Evolutionary conservation across 2,329 filamentous ascomycete species (phyloP).

Genomic region (Fusarium ramigenum): DNA sequence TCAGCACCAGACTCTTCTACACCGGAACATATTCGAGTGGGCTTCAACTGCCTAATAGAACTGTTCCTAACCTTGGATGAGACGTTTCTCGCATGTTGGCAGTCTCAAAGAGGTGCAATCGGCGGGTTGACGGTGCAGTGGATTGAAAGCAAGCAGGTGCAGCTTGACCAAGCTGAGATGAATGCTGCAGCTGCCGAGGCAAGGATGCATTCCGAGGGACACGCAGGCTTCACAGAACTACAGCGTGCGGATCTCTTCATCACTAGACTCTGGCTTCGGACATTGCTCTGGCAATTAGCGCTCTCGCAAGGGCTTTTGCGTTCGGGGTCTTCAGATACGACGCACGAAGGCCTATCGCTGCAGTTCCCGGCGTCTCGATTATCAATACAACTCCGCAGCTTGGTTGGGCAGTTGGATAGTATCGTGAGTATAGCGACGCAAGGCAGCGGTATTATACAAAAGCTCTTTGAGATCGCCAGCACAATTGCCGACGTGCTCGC

Average conservation of each 20-base stretch:
- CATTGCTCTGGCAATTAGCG: slow-evolving; percentile 54
- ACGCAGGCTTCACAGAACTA: slow-evolving; percentile 48
- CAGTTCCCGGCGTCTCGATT: slow-evolving; percentile 53
- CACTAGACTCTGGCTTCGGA: slow-evolving; percentile 54
- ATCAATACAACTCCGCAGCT: slow-evolving; percentile 50
- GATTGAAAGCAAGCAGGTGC: slow-evolving; percentile 53
- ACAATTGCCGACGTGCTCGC: slow-evolving; percentile 68
- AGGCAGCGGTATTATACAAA: slow-evolving; percentile 65
- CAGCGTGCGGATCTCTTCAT: slow-evolving; percentile 54
- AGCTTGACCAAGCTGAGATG: slow-evolving; percentile 52
- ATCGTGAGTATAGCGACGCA: slow-evolving; percentile 61
- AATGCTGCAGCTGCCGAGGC: slow-evolving; percentile 44
- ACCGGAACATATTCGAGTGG: slow-evolving; percentile 48
- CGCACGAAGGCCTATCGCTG: slow-evolving; percentile 51
- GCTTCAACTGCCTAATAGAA: slow-evolving; percentile 51
- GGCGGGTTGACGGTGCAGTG: slow-evolving; percentile 48
- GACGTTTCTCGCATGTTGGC: slow-evolving; percentile 51
- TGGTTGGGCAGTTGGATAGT: slow-evolving; percentile 49
- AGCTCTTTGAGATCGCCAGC: slow-evolving; percentile 68
- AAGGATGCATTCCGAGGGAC: slow-evolving; percentile 39
- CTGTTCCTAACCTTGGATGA: slow-evolving; percentile 53
- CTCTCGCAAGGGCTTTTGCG: slow-evolving; percentile 51
- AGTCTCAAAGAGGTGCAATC: slow-evolving; percentile 42
- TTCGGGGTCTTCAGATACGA: slow-evolving; percentile 45
- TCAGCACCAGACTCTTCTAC: slow-evolving; percentile 47